A percentile compares a stretch with the other conserved stretches of the same genome.
Conservation (phyloP, 257 asterid species). For the Perilla frutescens region DNA sequence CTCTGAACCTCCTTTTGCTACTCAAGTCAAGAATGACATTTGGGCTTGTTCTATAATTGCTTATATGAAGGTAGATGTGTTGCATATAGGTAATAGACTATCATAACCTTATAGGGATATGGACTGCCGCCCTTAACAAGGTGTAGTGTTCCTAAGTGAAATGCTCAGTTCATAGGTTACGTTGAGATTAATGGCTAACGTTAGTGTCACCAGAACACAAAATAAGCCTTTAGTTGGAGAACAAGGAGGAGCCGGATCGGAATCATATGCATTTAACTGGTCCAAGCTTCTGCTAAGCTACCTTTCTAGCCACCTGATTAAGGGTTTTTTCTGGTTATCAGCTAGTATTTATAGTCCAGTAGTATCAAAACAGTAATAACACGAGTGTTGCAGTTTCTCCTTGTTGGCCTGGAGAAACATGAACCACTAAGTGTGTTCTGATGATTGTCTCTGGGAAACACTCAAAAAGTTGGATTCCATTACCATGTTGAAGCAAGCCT, state of each 20-base stretch:
- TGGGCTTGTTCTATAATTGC: neutral
- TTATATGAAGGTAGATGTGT: neutral
- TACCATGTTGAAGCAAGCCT: neutral
- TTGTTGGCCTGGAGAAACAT: slow-evolving; percentile 14
- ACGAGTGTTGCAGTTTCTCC: neutral
- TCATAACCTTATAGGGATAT: neutral
- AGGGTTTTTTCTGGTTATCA: neutral
- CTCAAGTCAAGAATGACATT: neutral
- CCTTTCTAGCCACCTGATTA: slow-evolving; percentile 8
- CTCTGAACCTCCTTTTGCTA: neutral
- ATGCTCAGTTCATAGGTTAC: neutral
- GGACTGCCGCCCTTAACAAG: neutral
- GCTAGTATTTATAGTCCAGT: neutral
- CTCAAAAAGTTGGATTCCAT: neutral
- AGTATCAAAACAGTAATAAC: neutral
- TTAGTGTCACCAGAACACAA: neutral
- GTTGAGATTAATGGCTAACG: neutral
- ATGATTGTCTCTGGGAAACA: neutral
- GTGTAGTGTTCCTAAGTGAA: neutral
- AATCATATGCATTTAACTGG: neutral
- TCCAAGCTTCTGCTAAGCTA: slow-evolving; percentile 2
- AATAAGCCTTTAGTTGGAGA: neutral
- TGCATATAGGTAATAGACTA: neutral
- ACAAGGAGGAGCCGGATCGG: neutral
- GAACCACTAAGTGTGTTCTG: slow-evolving; percentile 2